Conservation (phyloP, 257 asterid genomes). For the Catharanthus roseus region DNA sequence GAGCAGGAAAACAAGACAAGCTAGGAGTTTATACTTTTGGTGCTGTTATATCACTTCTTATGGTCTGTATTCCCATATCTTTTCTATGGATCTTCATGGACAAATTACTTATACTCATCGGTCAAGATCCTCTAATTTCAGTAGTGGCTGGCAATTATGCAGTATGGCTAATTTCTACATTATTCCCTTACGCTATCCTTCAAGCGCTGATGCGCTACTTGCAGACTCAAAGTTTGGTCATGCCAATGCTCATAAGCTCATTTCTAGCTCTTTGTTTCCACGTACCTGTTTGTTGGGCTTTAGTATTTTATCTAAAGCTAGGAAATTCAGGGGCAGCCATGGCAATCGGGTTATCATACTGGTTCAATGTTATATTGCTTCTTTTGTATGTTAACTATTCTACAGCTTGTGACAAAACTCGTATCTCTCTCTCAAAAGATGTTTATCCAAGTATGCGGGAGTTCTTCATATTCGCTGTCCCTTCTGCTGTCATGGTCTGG, state of each 20-base stretch:
- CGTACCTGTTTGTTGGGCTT: slow-evolving; percentile 44
- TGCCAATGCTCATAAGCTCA: slow-evolving; percentile 46
- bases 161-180: slow-evolving; percentile 34
- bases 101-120: slow-evolving; percentile 29
- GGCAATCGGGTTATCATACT: slow-evolving; percentile 36
- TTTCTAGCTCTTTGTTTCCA: slow-evolving; percentile 32
- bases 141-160: slow-evolving; percentile 43
- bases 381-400: slow-evolving; percentile 30
- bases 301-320: slow-evolving; percentile 27
- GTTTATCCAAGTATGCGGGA: slow-evolving; percentile 24
- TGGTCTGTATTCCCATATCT: slow-evolving; percentile 41
- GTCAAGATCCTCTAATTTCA: slow-evolving; percentile 52
- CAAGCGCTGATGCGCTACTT: slow-evolving; percentile 38
- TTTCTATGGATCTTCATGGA: slow-evolving; percentile 36
- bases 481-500: slow-evolving; percentile 48
- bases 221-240: slow-evolving; percentile 42
- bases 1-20: slow-evolving; percentile 40
- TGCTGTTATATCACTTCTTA: slow-evolving; percentile 30
- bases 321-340: slow-evolving; percentile 43
- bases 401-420: slow-evolving; percentile 31
- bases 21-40: slow-evolving; percentile 41
- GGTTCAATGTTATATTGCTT: slow-evolving; percentile 38
- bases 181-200: slow-evolving; percentile 48
- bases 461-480: slow-evolving; percentile 36
- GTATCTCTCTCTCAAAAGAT: slow-evolving; percentile 17